Evolutionary conservation across 164 flowering plant genomes (phyloP).

Genomic region (Stephania japonica): DNA sequence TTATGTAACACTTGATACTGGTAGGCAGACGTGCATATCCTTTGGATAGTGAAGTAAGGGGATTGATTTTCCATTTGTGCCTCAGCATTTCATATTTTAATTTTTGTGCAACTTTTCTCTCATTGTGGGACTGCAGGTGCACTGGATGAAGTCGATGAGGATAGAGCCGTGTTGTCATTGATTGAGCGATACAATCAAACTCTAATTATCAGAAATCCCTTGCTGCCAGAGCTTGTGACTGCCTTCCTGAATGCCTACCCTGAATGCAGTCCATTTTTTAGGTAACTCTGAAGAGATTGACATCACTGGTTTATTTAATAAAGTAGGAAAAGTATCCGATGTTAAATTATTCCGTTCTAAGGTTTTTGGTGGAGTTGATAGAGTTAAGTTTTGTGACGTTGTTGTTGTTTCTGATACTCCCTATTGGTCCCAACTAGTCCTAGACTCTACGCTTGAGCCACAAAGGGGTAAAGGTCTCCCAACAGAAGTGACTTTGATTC

Average conservation of each 20-base stretch:
- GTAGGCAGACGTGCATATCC: background rate
- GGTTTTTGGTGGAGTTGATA: background rate
- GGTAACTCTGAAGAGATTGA: slow-evolving; percentile 9
- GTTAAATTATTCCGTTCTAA: background rate
- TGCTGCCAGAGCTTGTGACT: slow-evolving; percentile 30
- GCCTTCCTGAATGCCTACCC: slow-evolving; percentile 43
- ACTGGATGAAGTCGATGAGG: slow-evolving; percentile 43
- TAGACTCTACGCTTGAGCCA: too few relatives aligned
- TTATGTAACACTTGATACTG: background rate
- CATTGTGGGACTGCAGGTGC: slow-evolving; percentile 33
- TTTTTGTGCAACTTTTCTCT: background rate
- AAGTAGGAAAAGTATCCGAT: background rate
- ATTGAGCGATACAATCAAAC: slow-evolving; percentile 37
- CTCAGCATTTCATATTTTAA: background rate
- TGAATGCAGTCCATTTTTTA: slow-evolving; percentile 26
- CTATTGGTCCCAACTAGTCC: background rate
- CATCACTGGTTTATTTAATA: background rate
- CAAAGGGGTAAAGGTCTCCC: background rate
- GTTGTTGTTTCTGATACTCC: background rate
- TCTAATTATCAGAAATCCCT: slow-evolving; percentile 23
- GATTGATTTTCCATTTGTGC: background rate
- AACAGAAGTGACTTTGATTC: too few relatives aligned
- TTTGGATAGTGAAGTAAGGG: background rate
- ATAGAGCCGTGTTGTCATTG: slow-evolving; percentile 28
- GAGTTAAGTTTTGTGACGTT: background rate